Percentiles rank a stretch among this genome's conserved stretches.
These are phyloP conservation scores for Myxozyma nipponensis DNA, from an alignment of 805 yeast species.

Conservation along the genomic window DNA sequence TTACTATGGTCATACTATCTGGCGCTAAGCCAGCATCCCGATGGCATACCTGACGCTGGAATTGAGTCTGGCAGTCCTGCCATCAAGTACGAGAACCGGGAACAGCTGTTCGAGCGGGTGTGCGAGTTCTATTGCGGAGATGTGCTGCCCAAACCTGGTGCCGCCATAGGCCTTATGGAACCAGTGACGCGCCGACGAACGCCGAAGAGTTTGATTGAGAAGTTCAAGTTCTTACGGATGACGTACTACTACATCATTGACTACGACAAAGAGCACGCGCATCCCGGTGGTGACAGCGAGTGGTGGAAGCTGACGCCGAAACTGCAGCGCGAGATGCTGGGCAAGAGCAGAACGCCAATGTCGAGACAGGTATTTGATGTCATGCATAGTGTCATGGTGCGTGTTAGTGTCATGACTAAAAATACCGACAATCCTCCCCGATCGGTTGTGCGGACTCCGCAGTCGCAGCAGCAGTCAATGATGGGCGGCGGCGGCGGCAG, in stretches of 20 bases:
- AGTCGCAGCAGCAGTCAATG: conserved; percentile 1
- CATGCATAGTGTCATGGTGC: conserved; percentile 22
- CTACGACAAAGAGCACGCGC: conserved; percentile 19
- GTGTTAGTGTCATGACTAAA: conserved; percentile 10
- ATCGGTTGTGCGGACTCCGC: not conserved
- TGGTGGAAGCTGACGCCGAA: conserved; percentile 17
- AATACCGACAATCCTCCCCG: not conserved
- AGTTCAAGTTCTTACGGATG: conserved; percentile 26
- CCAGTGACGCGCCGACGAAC: conserved; percentile 18
- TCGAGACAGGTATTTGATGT: conserved; percentile 15
- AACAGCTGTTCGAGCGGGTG: conserved; percentile 22
- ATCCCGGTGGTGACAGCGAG: conserved; percentile 7
- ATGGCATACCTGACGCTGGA: conserved; percentile 6
- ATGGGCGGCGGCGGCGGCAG: not conserved
- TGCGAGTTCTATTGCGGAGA: conserved; percentile 20
- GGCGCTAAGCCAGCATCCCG: conserved; percentile 11
- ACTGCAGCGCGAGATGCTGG: conserved; percentile 24
- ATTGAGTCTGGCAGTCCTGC: conserved; percentile 5
- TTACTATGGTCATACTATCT: conserved; percentile 17
- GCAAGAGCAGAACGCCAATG: conserved; percentile 27
- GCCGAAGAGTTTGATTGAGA: conserved; percentile 22
- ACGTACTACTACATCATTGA: conserved; percentile 22
- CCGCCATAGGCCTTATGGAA: not conserved
- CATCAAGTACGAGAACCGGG: conserved; percentile 22
- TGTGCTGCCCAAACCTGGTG: not conserved